These are phyloP conservation scores for Myxozyma melibiosi DNA, from an alignment of 805 yeast genomes.

Conservation along the genomic window DNA sequence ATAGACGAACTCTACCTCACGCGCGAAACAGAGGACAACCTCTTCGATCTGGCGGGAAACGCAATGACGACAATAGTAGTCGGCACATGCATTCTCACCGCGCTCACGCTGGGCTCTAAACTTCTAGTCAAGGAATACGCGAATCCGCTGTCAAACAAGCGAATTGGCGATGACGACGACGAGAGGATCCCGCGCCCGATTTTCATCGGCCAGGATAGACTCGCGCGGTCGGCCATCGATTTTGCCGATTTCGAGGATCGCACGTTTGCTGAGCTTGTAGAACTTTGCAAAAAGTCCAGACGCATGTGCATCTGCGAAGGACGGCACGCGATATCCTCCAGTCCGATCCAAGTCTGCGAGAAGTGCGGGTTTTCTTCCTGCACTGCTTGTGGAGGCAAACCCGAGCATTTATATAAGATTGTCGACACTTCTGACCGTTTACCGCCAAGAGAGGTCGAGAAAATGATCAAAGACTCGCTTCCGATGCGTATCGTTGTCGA, in stretches of 20 bases:
- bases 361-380: slow-evolving; percentile 10
- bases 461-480: slow-evolving; percentile 3
- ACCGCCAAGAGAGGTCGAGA: slow-evolving; percentile 8
- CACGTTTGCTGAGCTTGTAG: neutral
- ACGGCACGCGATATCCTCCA: neutral
- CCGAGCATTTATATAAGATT: slow-evolving; percentile 8
- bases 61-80: slow-evolving; percentile 26
- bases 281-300: neutral
- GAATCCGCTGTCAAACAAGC: neutral
- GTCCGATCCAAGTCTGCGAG: slow-evolving; percentile 6
- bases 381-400: slow-evolving; percentile 11
- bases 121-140: neutral
- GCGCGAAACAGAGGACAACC: slow-evolving; percentile 18
- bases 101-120: slow-evolving; percentile 2
- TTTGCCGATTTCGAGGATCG: neutral
- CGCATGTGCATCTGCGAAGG: slow-evolving; percentile 21
- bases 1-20: slow-evolving; percentile 19
- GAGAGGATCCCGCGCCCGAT: neutral
- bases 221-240: neutral
- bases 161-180: neutral
- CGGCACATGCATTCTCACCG: slow-evolving; percentile 16
- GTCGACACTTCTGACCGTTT: slow-evolving; percentile 8
- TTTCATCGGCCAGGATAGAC: slow-evolving; percentile 6
- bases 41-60: slow-evolving; percentile 19
- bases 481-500: slow-evolving; percentile 16